Evolutionary conservation across 2,329 filamentous ascomycete species (phyloP), one percentile per base, ranked within the genome.

Genomic region (Lachnellula occidentalis): DNA sequence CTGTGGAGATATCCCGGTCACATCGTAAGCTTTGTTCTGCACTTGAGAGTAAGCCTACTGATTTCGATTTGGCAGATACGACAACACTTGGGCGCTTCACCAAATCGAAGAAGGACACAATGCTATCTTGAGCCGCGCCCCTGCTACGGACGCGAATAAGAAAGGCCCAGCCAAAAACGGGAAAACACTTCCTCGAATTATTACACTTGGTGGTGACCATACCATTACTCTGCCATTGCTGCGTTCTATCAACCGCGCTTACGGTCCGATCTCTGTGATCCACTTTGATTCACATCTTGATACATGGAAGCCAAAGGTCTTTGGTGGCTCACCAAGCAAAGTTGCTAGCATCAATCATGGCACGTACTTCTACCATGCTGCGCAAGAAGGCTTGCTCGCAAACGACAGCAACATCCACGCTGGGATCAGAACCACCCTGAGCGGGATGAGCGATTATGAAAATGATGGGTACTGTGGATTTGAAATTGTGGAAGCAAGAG

Each of bases 401-500:
- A 95, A 94, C 67, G 87, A 94, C 74, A 87, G 82, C 62, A 92
- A 91, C 72, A 91, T 95, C 71, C 90, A 95, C 69, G 90, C 88
- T 15, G 90, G 90, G 39, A 94, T 95, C 69, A 83, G 90, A 53
- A 94, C 90, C 0, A 94, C 88, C 2, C 76, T 94, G 17, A 87
- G 82, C 56, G 88, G 88, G 0, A 84, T 86, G 0, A 87, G 82
- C 17, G 89, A 92, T 73, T 92, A 92, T 70, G 88, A 90, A 62
- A 90, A 92, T 67, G 88, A 94, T 68, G 87, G 87, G 34, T 92
- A 92, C 72, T 90, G 86, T 67, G 88, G 89, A 6, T 92, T 92
- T 67, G 80, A 90, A 72, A 91, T 92, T 58, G 83, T 91, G 45
- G 88, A 92, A 72, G 89, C 85, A 0, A 76, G 83, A 15, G 84